Evolutionary conservation across 805 yeast genomes (phyloP), one percentile per base, ranked within the genome.

Genomic region (Candida khao-thaluensis): DNA sequence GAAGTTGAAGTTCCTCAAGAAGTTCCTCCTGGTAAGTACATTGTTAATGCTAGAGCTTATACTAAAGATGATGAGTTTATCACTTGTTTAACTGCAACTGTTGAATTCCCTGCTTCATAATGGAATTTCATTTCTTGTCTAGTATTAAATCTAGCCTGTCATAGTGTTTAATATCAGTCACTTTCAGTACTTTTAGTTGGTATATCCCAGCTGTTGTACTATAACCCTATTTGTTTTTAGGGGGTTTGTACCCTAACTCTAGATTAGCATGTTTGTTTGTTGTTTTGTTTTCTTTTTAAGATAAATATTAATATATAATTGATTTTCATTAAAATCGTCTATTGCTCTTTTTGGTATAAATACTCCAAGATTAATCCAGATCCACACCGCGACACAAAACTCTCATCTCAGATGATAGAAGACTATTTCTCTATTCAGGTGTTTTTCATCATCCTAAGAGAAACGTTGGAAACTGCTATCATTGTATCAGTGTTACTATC

Each of bases 1-100:
- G 64, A 69, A 31, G 95, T 93, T 17, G 90, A 82, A 53, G 78
- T 93, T 41, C 99, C 99, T 12, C 70, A 73, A 11, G 93, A 88
- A 60, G 95, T 91, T 22, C 99, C 99, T 43, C 96, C 98, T 16
- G 99, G 99, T 28, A 83, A 77, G 57, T 93, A 93, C 67, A 68
- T 77, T 21, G 95, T 91, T 18, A 69, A 74, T 37, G 98, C 97
- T 14, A 79, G 91, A 55, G 99, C 98, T 2, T 93, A 77, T 69
- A 88, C 95, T 28, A 79, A 69, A 29, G 87, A 85, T 39, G 96
- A 88, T 54, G 82, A 76, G 26, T 75, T 85, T 47, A 79, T 93
- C 47, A 79, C 96, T 17, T 93, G 99, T 62, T 68, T 93, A 51
- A 76, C 85, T 16, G 93, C 88, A 6, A 74, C 79, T 8, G 77